Evolutionary conservation across 768 basidiomycete species (phyloP), one percentile per base, ranked within the genome.

Genomic region (Pulveroboletus ravenelii): DNA sequence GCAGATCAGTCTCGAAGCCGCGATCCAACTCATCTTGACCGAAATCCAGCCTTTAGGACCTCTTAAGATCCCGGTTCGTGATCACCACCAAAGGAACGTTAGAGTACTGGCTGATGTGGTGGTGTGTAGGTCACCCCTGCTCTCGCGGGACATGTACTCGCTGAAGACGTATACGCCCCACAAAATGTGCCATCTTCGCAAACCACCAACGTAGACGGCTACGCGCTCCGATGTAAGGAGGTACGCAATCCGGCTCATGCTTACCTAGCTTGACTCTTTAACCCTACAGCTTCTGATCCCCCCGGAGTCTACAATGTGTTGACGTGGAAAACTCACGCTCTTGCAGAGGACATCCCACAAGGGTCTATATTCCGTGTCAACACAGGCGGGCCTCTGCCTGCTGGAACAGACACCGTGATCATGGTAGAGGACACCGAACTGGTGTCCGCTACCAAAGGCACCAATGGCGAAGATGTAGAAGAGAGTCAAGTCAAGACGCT

Each of bases 361-460:
- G 72, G 81, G 9, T 62, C 71, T 17, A 67, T 80, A 35, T 65
- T 74, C 12, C 84, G 92, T 39, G 79, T 95, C 65, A 93, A 93
- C 68, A 95, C 92, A 1, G 92, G 92, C 6, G 86, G 80, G 0
- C 87, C 89, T 0, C 70, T 95, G 3, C 92, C 92, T 2, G 64
- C 69, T 0, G 90, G 87, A 5, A 67, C 85, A 7, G 85, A 93
- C 62, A 72, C 89, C 0, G 84, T 93, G 3, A 84, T 95, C 66
- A 94, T 93, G 91, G 92, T 95, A 17, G 92, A 95, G 69, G 92
- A 94, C 63, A 94, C 92, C 0, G 78, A 80, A 50, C 74, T 95
- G 7, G 73, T 81, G n/a, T 80, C 80, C 3, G 77, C 79, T 1
- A 53, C 68, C 47, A 65, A 70, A 42, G 72, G 73, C 29, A 58